phyloP scores from a whole-genome alignment of 1,139 yeast species.

The Meyerozyma athensensis region DNA sequence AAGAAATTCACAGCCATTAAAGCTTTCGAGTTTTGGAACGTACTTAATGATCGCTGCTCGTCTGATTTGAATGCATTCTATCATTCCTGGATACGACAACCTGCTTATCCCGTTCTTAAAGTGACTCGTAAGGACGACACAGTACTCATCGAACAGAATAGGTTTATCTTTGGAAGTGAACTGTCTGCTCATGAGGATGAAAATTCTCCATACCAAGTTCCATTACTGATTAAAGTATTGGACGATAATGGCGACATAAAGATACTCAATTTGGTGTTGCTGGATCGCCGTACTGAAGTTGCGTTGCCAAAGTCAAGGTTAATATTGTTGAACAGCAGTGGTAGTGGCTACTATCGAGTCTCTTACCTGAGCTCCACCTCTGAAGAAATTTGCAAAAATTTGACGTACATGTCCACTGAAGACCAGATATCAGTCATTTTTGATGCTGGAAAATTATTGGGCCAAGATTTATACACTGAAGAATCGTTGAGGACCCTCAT shows the following conservation, averaged over 20 bases:
- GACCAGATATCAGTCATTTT: constrained; percentile 33
- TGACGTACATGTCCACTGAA: constrained; percentile 19
- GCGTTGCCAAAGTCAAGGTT: constrained; percentile 26
- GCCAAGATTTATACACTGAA: constrained; percentile 11
- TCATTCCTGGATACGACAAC: constrained; percentile 55
- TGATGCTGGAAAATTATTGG: constrained; percentile 33
- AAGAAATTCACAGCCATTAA: constrained; percentile 39
- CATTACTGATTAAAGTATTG: constrained; percentile 42
- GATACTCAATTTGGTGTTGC: constrained; percentile 37
- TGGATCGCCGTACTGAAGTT: constrained; percentile 42
- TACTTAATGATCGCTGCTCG: constrained; percentile 24
- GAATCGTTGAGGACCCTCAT: constrained; percentile 28
- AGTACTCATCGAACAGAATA: constrained; percentile 19
- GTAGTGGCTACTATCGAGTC: constrained; percentile 43
- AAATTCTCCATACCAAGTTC: constrained; percentile 47
- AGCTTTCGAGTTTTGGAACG: constrained; percentile 55
- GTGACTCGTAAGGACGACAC: constrained; percentile 26
- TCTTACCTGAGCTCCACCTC: constrained; percentile 15
- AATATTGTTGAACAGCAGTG: constrained; percentile 38
- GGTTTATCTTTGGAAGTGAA: constrained; percentile 5
- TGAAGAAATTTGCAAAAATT: constrained; percentile 20
- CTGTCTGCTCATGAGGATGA: constrained; percentile 22
- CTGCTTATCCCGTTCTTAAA: constrained; percentile 54
- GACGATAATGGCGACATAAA: constrained; percentile 24
- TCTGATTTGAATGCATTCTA: constrained; percentile 38